Evolutionary conservation across 441 rosid species (phyloP).

Genomic region (Corymbia calophylla): DNA sequence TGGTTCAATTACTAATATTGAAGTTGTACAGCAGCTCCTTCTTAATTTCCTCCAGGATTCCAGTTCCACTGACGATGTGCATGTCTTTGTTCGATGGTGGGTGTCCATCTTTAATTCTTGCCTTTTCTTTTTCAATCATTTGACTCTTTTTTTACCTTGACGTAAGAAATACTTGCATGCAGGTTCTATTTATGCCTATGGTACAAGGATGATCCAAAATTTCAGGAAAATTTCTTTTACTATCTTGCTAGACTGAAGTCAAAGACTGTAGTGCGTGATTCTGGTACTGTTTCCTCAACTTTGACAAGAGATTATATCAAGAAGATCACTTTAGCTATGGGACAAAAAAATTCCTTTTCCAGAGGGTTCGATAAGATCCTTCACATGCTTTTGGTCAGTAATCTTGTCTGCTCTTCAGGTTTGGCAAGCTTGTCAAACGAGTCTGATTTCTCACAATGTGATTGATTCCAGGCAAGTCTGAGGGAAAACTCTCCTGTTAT

Average conservation of each 20-base stretch:
- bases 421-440: background rate
- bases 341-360: constrained; percentile 89
- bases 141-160: constrained; percentile 16
- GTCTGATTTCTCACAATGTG: constrained; percentile 18
- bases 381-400: constrained; percentile 93
- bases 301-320: constrained; percentile 71
- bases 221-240: constrained; percentile 62
- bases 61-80: constrained; percentile 69
- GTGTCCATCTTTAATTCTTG: constrained; percentile 11
- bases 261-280: constrained; percentile 74
- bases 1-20: constrained; percentile 51
- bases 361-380: constrained; percentile 99
- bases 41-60: constrained; percentile 90
- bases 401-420: constrained; percentile 12
- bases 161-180: constrained; percentile 21
- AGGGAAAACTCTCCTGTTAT: constrained; percentile 95
- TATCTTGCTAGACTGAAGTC: constrained; percentile 81
- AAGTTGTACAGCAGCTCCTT: constrained; percentile 87
- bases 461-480: constrained; percentile 75
- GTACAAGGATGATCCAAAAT: constrained; percentile 90
- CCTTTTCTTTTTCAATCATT: constrained; percentile 1
- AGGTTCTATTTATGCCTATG: constrained; percentile 96
- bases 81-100: constrained; percentile 89
- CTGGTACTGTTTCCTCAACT: constrained; percentile 50
- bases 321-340: constrained; percentile 81